Evolutionary conservation across 805 yeast species (phyloP), one percentile per base, ranked within the genome.

Genomic region (Yarrowia deformans): DNA sequence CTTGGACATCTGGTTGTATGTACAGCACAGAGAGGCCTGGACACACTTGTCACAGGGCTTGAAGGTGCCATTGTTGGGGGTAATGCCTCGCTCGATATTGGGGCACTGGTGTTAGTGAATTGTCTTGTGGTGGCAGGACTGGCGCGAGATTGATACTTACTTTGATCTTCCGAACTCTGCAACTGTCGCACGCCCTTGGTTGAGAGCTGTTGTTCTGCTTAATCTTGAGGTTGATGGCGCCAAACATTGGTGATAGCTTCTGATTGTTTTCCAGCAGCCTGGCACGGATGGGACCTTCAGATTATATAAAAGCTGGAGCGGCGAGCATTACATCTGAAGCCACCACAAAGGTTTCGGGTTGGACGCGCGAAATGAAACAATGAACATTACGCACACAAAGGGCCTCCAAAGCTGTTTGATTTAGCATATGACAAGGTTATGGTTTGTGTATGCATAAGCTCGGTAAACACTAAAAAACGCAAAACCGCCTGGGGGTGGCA

Each of bases 151-250:
- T 29, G 39, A 23, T 56, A 56, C 63, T 56, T 42, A 56, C 63
- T 56, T 56, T 56, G 63, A 56, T 56, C 63, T 56, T 56, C n/a
- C 63, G 63, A 29, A 56, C 63, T 56, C 63, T 56, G 63, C 63
- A 56, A 42, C 63, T 56, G 48, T 56, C 63, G 34, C 63, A 56
- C 2, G 63, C 63, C 13, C 63, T 23, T 16, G 63, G 63, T 9
- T 56, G 63, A 5, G 63, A 56, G 48, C 45, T 56, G 63, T 42
- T 56, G n/a, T 23, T 40, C 37, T 40, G 63, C 42, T 56, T 56
- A n/a, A 56, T 56, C 39, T 56, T 56, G 32, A 56, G 63, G 39
- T 56, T 56, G 63, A 56, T 56, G 46, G 63, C 63, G 63, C 63
- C 63, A 56, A 56, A 56, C 63, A 56, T 56, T 56, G 48, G 19